These are phyloP conservation scores for Starmerella potacharoeniae DNA, from an alignment of 805 yeast species.

Conservation along the genomic window DNA sequence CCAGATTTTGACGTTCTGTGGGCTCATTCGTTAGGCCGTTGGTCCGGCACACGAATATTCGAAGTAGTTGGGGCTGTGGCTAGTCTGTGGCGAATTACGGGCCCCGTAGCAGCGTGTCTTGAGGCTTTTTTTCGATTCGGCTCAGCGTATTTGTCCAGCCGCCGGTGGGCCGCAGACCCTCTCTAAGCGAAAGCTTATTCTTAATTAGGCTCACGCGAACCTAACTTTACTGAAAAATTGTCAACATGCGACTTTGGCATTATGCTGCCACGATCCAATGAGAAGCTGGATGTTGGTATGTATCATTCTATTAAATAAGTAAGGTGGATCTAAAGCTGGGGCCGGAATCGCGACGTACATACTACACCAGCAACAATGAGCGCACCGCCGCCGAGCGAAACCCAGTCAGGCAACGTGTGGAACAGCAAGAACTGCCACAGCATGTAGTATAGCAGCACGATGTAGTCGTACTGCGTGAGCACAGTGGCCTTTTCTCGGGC, in stretches of 20 bases:
- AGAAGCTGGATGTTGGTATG: too few relatives aligned
- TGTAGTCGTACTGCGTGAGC: constrained; percentile 61
- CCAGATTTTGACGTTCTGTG: too few relatives aligned
- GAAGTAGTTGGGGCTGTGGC: too few relatives aligned
- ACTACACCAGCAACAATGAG: constrained; percentile 40
- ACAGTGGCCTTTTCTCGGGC: constrained; percentile 69
- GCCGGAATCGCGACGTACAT: constrained; percentile 21
- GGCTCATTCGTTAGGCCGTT: too few relatives aligned
- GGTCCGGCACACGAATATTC: too few relatives aligned
- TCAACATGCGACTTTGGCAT: neutral
- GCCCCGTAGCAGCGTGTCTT: too few relatives aligned
- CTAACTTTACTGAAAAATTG: neutral
- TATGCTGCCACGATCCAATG: neutral
- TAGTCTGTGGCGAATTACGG: too few relatives aligned
- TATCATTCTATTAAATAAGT: neutral
- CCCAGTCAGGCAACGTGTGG: constrained; percentile 57
- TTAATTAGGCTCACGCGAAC: neutral
- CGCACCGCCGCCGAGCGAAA: constrained; percentile 57
- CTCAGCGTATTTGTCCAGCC: too few relatives aligned
- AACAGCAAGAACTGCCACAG: constrained; percentile 63
- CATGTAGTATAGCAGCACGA: constrained; percentile 65
- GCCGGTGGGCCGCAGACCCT: neutral
- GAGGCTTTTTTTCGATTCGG: too few relatives aligned
- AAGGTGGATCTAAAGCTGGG: neutral
- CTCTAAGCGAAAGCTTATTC: neutral